phyloP scores from a whole-genome alignment of 225 moss, liverwort and hornwort genomes.

The Polytrichum commune region DNA sequence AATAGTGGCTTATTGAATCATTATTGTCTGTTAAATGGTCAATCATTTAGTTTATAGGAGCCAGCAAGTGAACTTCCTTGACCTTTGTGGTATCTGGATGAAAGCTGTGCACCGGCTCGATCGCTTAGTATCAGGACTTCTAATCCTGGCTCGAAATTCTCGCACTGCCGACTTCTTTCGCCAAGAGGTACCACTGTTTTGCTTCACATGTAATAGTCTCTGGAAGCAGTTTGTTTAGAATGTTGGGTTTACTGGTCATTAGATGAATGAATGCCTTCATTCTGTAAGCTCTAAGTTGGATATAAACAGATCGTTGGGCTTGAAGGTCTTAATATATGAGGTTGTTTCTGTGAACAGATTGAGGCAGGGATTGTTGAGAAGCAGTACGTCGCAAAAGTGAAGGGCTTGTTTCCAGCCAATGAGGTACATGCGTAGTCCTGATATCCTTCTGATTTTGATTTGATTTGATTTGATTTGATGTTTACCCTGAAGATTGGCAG shows the following conservation, averaged over 20 bases:
- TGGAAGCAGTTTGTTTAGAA: too few relatives aligned
- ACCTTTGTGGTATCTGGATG: slow-evolving; percentile 25
- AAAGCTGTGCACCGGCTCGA: slow-evolving; percentile 93
- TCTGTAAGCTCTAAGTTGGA: neutral
- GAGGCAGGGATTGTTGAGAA: slow-evolving; percentile 84
- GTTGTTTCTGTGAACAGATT: slow-evolving; percentile 59
- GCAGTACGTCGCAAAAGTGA: slow-evolving; percentile 96
- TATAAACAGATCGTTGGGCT: too few relatives aligned
- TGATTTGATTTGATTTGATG: neutral
- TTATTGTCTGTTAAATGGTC: neutral
- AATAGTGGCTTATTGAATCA: neutral
- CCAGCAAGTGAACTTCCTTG: slow-evolving; percentile 30
- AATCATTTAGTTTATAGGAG: slow-evolving; percentile 1
- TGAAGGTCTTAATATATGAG: neutral
- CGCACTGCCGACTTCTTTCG: slow-evolving; percentile 78
- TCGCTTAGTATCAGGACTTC: slow-evolving; percentile 91
- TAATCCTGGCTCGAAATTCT: slow-evolving; percentile 87
- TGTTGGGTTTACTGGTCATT: too few relatives aligned
- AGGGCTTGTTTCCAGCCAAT: slow-evolving; percentile 80
- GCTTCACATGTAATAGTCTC: neutral
- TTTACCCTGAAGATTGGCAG: neutral
- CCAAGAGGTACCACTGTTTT: slow-evolving; percentile 56
- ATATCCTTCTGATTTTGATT: too few relatives aligned
- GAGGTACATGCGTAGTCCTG: slow-evolving; percentile 44
- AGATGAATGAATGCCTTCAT: too few relatives aligned